Base-by-base conservation (phyloP, 805 yeast genomes). In the Wickerhamomyces ciferrii region DNA sequence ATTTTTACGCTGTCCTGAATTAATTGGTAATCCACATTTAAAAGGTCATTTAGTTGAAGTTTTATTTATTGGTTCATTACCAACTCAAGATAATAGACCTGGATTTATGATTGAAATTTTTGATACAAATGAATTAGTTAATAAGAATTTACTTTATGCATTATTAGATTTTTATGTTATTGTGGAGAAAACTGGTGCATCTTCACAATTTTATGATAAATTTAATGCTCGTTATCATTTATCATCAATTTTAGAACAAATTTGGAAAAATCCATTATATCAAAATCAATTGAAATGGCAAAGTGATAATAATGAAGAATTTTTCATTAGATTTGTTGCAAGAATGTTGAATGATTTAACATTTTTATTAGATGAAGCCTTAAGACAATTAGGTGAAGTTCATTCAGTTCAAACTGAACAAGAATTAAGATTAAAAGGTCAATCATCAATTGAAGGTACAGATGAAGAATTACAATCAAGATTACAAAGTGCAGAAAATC, bases 291-390 rank as follows among this genome's bases (percentile, higher is more conserved):
- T 94, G 57, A 78, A 77, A 41, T 65, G 72, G 45, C 91, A 87
- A 60, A 79, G 96, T 20, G 71, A 69, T 27, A 67, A 77, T 41
- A 80, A 87, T 54, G 84, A 84, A 31, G 90, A 87, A 48, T 92
- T 94, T 57, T 94, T 94, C 62, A 85, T 92, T 43, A 75, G 96
- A 58, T 90, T 94, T 61, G 87, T 92, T 48, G 99, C 99, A 1
- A 76, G 97, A 63, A 84, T 94, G 87, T 73, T 94, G 60, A 94
- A 94, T 65, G 99, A 94, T 65, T 83, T 95, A 14, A 94, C 99
- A 0, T 94, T 83, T 59, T 70, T 94, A 52, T 70, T 94, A 50
- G 98, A 94, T 65, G 99, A 94, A 66, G 84, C 97, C 1, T 75
- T 94, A 52, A 78, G 84, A 46, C 87, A 87, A 60, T 72, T 94